Conservation (phyloP, 2,329 filamentous ascomycete genomes). For the Colletotrichum higginsianum region DNA sequence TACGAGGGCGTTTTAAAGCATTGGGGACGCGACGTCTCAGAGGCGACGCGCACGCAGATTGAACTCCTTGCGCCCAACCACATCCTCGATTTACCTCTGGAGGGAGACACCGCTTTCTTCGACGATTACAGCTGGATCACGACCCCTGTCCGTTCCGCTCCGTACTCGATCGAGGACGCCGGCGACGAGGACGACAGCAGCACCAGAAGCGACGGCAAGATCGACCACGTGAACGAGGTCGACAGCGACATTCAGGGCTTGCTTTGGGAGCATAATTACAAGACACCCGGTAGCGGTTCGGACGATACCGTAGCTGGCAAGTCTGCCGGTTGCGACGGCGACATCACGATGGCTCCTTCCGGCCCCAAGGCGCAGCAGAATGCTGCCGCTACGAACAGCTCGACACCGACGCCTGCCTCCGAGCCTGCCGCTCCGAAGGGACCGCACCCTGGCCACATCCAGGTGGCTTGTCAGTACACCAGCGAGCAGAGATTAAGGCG, state of each 20-base stretch:
- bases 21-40: conserved; percentile 12
- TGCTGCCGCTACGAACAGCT: conserved; percentile 29
- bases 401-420: neutral
- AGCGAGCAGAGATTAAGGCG: conserved; percentile 85
- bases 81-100: conserved; percentile 27
- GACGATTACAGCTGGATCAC: conserved; percentile 12
- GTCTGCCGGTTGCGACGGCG: conserved; percentile 12
- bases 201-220: neutral
- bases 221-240: neutral
- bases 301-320: neutral
- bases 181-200: neutral
- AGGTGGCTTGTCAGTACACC: conserved; percentile 77
- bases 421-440: conserved; percentile 48
- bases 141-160: neutral
- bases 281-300: neutral
- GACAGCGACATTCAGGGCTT: neutral
- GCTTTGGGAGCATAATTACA: neutral
- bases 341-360: conserved; percentile 35
- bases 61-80: neutral
- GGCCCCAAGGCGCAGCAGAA: conserved; percentile 39
- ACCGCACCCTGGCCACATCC: conserved; percentile 64
- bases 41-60: conserved; percentile 21
- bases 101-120: conserved; percentile 18
- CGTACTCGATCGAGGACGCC: neutral
- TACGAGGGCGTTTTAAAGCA: conserved; percentile 18